A percentile compares a stretch with the other conserved stretches of the same genome.
Evolutionary conservation across 129 eudicot species (phyloP).

Genomic region (Flaveria ramosissima): DNA sequence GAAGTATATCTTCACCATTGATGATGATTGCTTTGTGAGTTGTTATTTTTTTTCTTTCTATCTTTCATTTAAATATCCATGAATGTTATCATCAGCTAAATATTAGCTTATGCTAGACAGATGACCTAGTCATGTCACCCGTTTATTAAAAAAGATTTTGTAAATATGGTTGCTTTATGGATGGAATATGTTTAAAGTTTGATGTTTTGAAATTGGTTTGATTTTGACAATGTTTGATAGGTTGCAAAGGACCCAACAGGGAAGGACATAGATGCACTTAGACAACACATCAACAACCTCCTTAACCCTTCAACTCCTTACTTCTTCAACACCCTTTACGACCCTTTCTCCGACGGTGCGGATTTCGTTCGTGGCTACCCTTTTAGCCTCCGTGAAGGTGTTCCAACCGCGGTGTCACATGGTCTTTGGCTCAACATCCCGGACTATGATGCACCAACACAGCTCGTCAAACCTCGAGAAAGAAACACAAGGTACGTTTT

Average conservation of each 20-base stretch:
- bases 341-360: slow-evolving; percentile 79
- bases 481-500: slow-evolving; percentile 65
- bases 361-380: slow-evolving; percentile 98
- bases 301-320: slow-evolving; percentile 80
- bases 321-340: slow-evolving; percentile 93
- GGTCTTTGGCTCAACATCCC: slow-evolving; percentile 97
- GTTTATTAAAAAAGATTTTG: no score
- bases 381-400: slow-evolving; percentile 96
- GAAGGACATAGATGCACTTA: slow-evolving; percentile 81
- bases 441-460: slow-evolving; percentile 91
- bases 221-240: slow-evolving; percentile 32
- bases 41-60: not conserved
- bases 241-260: slow-evolving; percentile 91
- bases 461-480: slow-evolving; percentile 88
- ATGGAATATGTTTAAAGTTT: not conserved
- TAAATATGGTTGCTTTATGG: no score
- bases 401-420: slow-evolving; percentile 87
- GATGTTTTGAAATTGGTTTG: not conserved
- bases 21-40: slow-evolving; percentile 92
- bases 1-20: slow-evolving; percentile 91
- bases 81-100: not conserved
- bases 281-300: slow-evolving; percentile 86
- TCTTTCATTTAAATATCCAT: slow-evolving; percentile 12
- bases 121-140: no score
- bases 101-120: no score